Percentiles rank a stretch among this genome's conserved stretches.
phyloP scores from a whole-genome alignment of 2,329 filamentous ascomycete genomes.

The Neurospora sp. region DNA sequence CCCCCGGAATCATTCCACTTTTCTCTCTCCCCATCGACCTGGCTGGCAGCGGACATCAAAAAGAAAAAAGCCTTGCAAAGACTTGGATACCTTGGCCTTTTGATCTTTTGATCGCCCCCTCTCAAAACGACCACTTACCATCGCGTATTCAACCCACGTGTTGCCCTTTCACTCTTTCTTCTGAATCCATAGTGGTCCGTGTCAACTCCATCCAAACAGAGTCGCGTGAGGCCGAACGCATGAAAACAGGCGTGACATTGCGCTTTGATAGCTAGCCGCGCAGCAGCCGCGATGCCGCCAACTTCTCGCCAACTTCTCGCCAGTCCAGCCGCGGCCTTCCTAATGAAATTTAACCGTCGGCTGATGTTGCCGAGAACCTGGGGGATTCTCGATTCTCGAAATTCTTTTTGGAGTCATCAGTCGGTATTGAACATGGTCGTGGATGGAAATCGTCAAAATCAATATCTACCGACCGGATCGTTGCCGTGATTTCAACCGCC shows the following conservation, averaged over 20 bases:
- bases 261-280: neutral
- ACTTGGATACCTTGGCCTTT: neutral
- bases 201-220: neutral
- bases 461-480: neutral
- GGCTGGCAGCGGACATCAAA: neutral
- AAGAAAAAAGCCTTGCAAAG: neutral
- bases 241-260: neutral
- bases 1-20: neutral
- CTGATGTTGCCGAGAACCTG: neutral
- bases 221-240: neutral
- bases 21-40: neutral
- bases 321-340: neutral
- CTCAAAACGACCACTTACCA: neutral
- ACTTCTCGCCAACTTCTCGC: neutral
- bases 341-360: neutral
- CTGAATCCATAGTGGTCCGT: neutral
- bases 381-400: neutral
- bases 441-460: neutral
- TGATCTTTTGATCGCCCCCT: neutral
- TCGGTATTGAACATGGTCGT: too few relatives aligned
- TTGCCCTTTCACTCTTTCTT: neutral
- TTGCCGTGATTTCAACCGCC: neutral
- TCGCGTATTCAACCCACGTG: neutral
- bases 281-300: neutral
- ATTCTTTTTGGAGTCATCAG: neutral